Evolutionary conservation across 169 alveolate species (phyloP).

Genomic region (Plasmodium cynomolgi): DNA sequence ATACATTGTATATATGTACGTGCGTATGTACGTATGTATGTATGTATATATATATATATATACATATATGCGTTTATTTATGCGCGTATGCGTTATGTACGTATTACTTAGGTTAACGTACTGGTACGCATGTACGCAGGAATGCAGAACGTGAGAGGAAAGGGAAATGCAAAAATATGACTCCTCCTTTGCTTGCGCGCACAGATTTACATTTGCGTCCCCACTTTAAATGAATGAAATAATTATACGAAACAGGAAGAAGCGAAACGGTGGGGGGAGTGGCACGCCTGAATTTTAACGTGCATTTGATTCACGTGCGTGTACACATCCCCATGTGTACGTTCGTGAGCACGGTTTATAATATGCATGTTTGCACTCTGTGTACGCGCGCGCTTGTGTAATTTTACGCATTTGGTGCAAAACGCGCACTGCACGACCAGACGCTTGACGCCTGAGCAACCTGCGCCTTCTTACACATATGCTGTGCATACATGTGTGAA

Average conservation of each 20-base stretch:
- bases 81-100: neutral
- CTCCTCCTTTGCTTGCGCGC: neutral
- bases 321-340: constrained; percentile 19
- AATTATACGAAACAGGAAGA: neutral
- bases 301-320: neutral
- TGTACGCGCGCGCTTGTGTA: neutral
- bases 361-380: constrained; percentile 8
- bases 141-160: neutral
- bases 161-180: neutral
- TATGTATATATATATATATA: neutral
- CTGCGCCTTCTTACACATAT: constrained; percentile 4
- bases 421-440: constrained; percentile 3
- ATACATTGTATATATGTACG: neutral
- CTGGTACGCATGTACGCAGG: neutral
- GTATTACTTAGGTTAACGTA: neutral
- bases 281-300: neutral
- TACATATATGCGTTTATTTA: neutral
- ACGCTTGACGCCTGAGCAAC: constrained; percentile 7
- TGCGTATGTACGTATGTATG: neutral
- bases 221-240: neutral
- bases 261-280: neutral
- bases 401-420: constrained; percentile 1
- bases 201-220: neutral
- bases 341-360: neutral
- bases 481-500: constrained; percentile 7